These are phyloP conservation scores for Magnolia kwangsiensis DNA, from an alignment of 164 flowering plant species.

Conservation along the genomic window DNA sequence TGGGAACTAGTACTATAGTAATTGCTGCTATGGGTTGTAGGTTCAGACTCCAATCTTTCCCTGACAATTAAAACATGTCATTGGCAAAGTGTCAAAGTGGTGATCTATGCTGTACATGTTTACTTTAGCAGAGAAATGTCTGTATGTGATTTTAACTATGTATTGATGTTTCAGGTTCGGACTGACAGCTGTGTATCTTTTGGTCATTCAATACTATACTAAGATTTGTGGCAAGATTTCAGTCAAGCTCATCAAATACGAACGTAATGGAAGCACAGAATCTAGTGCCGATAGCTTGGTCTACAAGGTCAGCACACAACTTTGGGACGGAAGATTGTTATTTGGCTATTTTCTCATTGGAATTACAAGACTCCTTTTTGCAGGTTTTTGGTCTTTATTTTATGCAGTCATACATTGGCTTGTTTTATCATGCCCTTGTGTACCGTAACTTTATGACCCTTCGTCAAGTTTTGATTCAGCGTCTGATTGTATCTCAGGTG, in stretches of 20 bases:
- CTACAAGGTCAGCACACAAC: slow-evolving; percentile 56
- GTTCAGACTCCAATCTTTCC: no score
- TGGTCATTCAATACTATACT: slow-evolving; percentile 67
- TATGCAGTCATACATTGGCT: slow-evolving; percentile 90
- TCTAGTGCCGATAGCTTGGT: slow-evolving; percentile 80
- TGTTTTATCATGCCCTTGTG: slow-evolving; percentile 80
- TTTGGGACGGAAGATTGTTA: not conserved
- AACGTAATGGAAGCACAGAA: slow-evolving; percentile 58
- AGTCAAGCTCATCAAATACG: slow-evolving; percentile 67
- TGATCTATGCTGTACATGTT: no score
- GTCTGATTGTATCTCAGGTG: slow-evolving; percentile 80
- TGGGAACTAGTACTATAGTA: no score
- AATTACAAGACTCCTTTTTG: slow-evolving; percentile 12
- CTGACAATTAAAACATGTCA: no score
- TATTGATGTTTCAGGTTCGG: slow-evolving; percentile 52
- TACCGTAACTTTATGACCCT: slow-evolving; percentile 78
- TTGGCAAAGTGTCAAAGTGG: no score
- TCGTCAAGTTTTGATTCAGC: slow-evolving; percentile 79
- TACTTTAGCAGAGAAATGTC: no score
- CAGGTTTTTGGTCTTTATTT: slow-evolving; percentile 97
- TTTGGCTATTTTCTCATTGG: not conserved
- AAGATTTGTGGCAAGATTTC: slow-evolving; percentile 70
- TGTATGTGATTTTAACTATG: not conserved
- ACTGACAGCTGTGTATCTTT: slow-evolving; percentile 68
- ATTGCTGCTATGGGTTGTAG: no score